phyloP scores from a whole-genome alignment of 331 rosid species.

The Quercus phellos region DNA sequence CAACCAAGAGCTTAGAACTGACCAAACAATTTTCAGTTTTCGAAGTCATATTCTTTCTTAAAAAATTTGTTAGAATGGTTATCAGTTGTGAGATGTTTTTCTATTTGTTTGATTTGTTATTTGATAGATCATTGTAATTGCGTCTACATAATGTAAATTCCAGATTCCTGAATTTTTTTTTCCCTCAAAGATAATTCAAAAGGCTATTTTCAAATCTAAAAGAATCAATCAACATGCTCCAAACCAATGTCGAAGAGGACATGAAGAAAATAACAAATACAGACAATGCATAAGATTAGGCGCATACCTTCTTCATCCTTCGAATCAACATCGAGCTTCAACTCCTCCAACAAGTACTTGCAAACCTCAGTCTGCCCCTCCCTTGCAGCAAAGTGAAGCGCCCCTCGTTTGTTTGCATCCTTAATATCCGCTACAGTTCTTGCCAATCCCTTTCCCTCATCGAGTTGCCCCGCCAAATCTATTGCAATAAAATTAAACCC shows the following conservation, averaged over 20 bases:
- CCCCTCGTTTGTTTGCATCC: constrained; percentile 93
- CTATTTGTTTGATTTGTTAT: too few species aligned
- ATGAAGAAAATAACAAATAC: too few species aligned
- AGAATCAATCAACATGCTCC: too few species aligned
- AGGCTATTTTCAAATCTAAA: too few species aligned
- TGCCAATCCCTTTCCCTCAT: constrained; percentile 64
- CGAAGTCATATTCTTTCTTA: background rate
- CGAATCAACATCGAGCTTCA: constrained; percentile 70
- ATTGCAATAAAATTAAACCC: constrained; percentile 2
- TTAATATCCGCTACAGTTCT: constrained; percentile 67
- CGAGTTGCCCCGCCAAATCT: constrained; percentile 70
- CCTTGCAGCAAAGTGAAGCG: constrained; percentile 85
- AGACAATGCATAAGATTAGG: background rate
- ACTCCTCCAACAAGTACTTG: constrained; percentile 59
- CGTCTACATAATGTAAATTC: background rate
- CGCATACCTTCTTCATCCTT: constrained; percentile 81
- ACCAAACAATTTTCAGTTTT: background rate
- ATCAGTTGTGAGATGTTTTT: too few species aligned
- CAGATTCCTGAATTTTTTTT: background rate
- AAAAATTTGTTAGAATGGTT: too few species aligned
- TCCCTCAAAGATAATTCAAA: too few species aligned
- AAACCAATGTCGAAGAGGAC: too few species aligned
- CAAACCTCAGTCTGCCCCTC: constrained; percentile 84
- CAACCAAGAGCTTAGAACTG: background rate
- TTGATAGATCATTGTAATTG: too few species aligned